A percentile compares a stretch with the other conserved stretches of the same genome.
Conservation (phyloP, 768 basidiomycete genomes). For the Rhodosporidiobolus odoratus region DNA sequence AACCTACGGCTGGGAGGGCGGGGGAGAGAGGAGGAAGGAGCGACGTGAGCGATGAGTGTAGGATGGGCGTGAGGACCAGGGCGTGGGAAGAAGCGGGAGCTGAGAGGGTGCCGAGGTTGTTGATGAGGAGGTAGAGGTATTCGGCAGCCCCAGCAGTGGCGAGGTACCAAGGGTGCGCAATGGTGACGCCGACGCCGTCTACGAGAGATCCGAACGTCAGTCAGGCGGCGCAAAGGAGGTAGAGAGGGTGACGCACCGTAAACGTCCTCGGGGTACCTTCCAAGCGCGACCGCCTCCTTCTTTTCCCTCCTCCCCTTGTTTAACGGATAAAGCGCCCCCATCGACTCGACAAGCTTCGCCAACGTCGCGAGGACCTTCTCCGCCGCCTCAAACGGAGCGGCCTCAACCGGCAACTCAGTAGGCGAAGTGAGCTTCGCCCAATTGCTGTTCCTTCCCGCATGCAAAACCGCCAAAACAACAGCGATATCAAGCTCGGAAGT, state of each 20-base stretch:
- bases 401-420: neutral
- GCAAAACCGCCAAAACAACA: constrained; percentile 32
- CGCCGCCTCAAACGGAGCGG: constrained; percentile 7
- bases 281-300: constrained; percentile 30
- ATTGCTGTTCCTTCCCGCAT: constrained; percentile 19
- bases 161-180: constrained; percentile 41
- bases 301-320: constrained; percentile 20
- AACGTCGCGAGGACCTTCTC: constrained; percentile 36
- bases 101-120: neutral
- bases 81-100: neutral
- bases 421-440: constrained; percentile 15
- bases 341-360: constrained; percentile 18
- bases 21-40: constrained; percentile 7
- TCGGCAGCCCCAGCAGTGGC: constrained; percentile 37
- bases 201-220: neutral
- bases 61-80: constrained; percentile 8
- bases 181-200: constrained; percentile 37
- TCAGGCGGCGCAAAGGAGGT: neutral
- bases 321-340: constrained; percentile 34
- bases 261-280: constrained; percentile 40
- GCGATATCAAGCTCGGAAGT: constrained; percentile 27
- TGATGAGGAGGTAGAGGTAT: constrained; percentile 27
- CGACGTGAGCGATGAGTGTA: constrained; percentile 13
- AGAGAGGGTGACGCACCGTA: constrained; percentile 26
- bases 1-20: neutral